These are phyloP conservation scores for Quercus engelmannii DNA, from an alignment of 306 rosid species.

Conservation along the genomic window DNA sequence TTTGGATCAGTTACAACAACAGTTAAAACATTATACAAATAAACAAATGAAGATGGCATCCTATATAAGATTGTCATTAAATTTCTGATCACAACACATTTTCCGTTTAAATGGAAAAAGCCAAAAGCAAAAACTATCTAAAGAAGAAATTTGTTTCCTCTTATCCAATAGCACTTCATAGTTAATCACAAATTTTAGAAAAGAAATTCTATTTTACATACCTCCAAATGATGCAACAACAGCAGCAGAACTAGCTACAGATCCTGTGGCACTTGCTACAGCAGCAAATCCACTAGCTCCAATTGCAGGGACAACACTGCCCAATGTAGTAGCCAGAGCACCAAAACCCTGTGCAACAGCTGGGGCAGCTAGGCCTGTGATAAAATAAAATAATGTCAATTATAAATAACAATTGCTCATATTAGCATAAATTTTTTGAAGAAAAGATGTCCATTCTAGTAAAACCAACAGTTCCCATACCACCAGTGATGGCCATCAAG, in stretches of 20 bases:
- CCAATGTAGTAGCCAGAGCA: not conserved
- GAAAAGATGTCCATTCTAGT: not conserved
- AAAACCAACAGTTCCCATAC: slow-evolving; percentile 8
- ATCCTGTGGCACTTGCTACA: slow-evolving; percentile 25
- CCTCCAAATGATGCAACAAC: slow-evolving; percentile 35
- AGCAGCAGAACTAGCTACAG: slow-evolving; percentile 21
- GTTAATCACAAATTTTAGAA: not conserved
- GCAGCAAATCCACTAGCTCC: slow-evolving; percentile 19
- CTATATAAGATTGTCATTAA: not conserved
- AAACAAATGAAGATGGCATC: not conserved
- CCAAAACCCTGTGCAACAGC: not conserved
- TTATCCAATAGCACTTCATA: not conserved
- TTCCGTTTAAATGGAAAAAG: not conserved
- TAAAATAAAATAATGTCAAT: not conserved
- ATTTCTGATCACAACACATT: not conserved
- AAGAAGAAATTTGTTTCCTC: not conserved
- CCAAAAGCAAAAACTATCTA: not conserved
- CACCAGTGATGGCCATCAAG: slow-evolving; percentile 26
- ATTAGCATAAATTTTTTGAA: not conserved
- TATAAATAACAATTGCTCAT: not conserved
- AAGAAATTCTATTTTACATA: not conserved
- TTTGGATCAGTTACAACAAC: not conserved
- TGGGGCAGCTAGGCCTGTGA: slow-evolving; percentile 18
- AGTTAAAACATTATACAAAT: not conserved
- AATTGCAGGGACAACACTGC: slow-evolving; percentile 8